Evolutionary conservation across 2,329 filamentous ascomycete genomes (phyloP).

Genomic region (Akanthomyces uredinophilus): DNA sequence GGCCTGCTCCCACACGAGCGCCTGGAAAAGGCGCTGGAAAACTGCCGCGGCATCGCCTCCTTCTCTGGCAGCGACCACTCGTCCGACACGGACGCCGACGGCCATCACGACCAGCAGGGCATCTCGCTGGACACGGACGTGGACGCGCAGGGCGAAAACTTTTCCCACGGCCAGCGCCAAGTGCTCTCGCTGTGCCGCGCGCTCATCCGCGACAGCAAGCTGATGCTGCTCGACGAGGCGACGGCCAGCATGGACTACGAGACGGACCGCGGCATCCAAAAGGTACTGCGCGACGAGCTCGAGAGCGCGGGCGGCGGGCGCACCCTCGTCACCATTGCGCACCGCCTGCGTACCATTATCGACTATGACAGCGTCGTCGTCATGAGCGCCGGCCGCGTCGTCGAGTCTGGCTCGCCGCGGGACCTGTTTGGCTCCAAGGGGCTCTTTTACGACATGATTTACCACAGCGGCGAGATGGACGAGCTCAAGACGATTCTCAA

Average conservation of each 20-base stretch:
- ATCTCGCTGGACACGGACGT: slow-evolving; percentile 42
- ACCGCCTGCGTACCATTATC: slow-evolving; percentile 53
- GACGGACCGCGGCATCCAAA: slow-evolving; percentile 51
- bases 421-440: slow-evolving; percentile 41
- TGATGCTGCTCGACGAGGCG: slow-evolving; percentile 55
- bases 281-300: slow-evolving; percentile 46
- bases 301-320: slow-evolving; percentile 33
- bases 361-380: slow-evolving; percentile 56
- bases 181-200: slow-evolving; percentile 54
- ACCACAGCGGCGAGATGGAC: slow-evolving; percentile 48
- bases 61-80: slow-evolving; percentile 38
- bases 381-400: slow-evolving; percentile 47
- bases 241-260: slow-evolving; percentile 56
- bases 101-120: slow-evolving; percentile 21
- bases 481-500: slow-evolving; percentile 36
- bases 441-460: slow-evolving; percentile 51
- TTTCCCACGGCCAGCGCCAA: slow-evolving; percentile 54
- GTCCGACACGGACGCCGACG: slow-evolving; percentile 22
- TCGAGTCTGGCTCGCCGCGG: slow-evolving; percentile 46
- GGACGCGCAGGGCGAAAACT: slow-evolving; percentile 49
- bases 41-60: slow-evolving; percentile 55
- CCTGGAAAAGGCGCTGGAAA: slow-evolving; percentile 54
- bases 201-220: slow-evolving; percentile 48
- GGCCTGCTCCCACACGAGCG: slow-evolving; percentile 47
- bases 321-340: slow-evolving; percentile 54